These are phyloP conservation scores for Tetradesmus lagerheimii DNA, from an alignment of 139 green algal species.

Conservation along the genomic window DNA sequence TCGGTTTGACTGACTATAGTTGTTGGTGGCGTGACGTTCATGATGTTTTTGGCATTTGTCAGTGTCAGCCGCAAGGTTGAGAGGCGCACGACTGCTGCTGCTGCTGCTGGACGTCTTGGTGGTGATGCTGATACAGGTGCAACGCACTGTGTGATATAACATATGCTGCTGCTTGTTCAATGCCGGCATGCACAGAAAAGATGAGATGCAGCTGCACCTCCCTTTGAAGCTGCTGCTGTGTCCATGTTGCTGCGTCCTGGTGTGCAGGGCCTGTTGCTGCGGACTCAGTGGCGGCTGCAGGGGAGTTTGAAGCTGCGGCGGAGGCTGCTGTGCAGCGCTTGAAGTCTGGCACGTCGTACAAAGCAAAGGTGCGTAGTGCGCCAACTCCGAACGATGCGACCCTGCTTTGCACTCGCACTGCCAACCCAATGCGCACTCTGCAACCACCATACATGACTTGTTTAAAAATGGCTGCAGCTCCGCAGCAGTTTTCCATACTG, in stretches of 20 bases:
- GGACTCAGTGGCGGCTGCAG: neutral
- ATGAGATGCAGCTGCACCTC: neutral
- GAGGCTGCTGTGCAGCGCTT: neutral
- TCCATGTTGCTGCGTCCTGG: neutral
- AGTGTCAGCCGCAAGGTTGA: neutral
- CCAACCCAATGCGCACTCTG: no score
- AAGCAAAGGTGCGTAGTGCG: neutral
- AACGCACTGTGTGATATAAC: neutral
- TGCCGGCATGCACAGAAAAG: neutral
- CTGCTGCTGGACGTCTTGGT: neutral
- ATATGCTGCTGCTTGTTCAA: no score
- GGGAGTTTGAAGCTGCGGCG: neutral
- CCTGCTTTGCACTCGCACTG: no score
- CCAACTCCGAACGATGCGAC: no score
- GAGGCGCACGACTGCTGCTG: neutral
- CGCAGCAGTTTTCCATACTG: neutral
- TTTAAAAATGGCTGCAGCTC: neutral
- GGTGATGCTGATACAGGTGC: neutral
- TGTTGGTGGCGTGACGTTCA: no score
- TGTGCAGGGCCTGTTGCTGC: neutral
- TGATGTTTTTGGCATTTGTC: no score
- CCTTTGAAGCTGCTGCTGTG: neutral
- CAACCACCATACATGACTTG: no score
- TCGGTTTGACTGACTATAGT: no score
- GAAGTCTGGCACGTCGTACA: slow-evolving; percentile 1